Base-by-base conservation (phyloP, 129 eudicot genomes). In the Saposhnikovia divaricata region DNA sequence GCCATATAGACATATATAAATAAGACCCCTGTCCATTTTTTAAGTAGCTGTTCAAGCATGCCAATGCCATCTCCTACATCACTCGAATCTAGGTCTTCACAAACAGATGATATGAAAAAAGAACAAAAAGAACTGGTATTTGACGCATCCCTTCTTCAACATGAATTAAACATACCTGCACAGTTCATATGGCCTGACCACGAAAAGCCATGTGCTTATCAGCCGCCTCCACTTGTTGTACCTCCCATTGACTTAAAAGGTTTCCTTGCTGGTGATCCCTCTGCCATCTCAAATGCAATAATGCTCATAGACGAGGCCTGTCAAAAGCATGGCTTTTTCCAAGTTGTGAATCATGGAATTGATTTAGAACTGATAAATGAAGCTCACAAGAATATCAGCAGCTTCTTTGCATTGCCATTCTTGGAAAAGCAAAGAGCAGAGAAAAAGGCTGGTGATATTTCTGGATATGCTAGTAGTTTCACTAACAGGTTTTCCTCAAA, bases 391-490 rank as follows among this genome's bases (percentile, higher is more conserved):
- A 82, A 77, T 14, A 81, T 81, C 45, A 85, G 84, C 48, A 40
- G 65, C 69, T 95, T 92, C 88, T 95, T 95, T 74, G 80, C 74
- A 66, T 82, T 80, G 89, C 91, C 97, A 19, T 74, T 89, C 18
- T 63, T 78, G 37, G 89, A 83, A 85, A 95, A 95, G 82, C 84
- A 87, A 81, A 90, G 79, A 70, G 96, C 90, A 59, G 81, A 80
- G 79, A 87, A 92, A 74, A 90, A 83, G 31, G 19, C 47, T 25
- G 98, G 98, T 16, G 96, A 95, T 37, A 81, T 82, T 78, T 84
- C 86, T 80, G 97, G 97, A 42, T 95, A 92, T 85, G 93, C 97
- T 39, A 92, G 97, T 84, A 92, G 96, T 85, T 95, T 95, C 39
- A 86, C 93, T 27, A 88, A 85, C 74, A 79, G 98, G 75, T 94